These are phyloP conservation scores for Tulasnella sp. DNA, from an alignment of 768 basidiomycete genomes.

Conservation along the genomic window DNA sequence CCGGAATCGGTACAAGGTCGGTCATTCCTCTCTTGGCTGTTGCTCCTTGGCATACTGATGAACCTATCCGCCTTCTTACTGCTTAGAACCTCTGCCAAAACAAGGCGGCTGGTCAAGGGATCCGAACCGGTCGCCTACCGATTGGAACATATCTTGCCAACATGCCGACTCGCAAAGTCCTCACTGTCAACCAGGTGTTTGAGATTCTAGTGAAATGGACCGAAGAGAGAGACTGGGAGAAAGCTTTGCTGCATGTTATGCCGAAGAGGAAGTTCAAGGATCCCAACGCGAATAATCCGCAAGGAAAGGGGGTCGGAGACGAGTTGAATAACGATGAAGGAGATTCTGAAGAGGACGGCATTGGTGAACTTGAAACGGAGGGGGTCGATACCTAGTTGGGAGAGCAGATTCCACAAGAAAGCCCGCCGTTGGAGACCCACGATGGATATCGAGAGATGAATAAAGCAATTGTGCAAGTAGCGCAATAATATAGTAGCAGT, in stretches of 20 bases:
- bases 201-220: slow-evolving; percentile 90
- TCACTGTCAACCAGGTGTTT: slow-evolving; percentile 96
- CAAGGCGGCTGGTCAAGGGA: slow-evolving; percentile 69
- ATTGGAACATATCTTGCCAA: slow-evolving; percentile 87
- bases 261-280: slow-evolving; percentile 83
- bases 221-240: slow-evolving; percentile 80
- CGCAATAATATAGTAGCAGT: slow-evolving; percentile 31
- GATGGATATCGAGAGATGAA: neutral
- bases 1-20: slow-evolving; percentile 91
- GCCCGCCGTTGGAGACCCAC: neutral
- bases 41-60: neutral
- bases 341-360: slow-evolving; percentile 10
- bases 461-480: slow-evolving; percentile 22
- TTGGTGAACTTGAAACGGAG: neutral
- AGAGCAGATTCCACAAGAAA: neutral
- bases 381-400: neutral
- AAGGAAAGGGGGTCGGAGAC: slow-evolving; percentile 32
- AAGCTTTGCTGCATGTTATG: slow-evolving; percentile 82
- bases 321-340: slow-evolving; percentile 28
- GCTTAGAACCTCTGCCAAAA: slow-evolving; percentile 82
- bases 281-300: slow-evolving; percentile 39
- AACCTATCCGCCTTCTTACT: neutral
- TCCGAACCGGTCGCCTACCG: slow-evolving; percentile 85
- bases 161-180: slow-evolving; percentile 85
- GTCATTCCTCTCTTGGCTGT: slow-evolving; percentile 32